phyloP scores from a whole-genome alignment of 2,329 filamentous ascomycete genomes.

The Alternaria arbusti region DNA sequence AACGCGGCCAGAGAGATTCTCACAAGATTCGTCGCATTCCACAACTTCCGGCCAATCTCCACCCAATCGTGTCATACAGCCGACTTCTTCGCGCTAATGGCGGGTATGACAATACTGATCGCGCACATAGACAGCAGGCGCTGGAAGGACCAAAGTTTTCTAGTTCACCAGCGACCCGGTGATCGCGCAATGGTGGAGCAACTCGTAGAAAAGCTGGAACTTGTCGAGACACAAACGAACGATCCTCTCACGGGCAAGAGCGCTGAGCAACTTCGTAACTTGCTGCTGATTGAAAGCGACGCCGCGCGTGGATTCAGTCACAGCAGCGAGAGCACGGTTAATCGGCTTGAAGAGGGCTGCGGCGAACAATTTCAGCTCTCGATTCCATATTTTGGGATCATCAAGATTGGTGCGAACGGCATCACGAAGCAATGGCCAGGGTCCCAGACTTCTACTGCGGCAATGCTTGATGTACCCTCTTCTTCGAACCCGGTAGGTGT shows the following conservation, averaged over 20 bases:
- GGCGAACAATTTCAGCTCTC: slow-evolving; percentile 5
- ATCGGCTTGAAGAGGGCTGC: not conserved
- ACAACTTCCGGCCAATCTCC: slow-evolving; percentile 7
- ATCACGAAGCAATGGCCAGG: not conserved
- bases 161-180: slow-evolving; percentile 19
- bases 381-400: slow-evolving; percentile 42
- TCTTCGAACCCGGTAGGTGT: not conserved
- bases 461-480: not conserved
- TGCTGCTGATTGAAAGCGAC: slow-evolving; percentile 25
- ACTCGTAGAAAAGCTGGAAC: slow-evolving; percentile 16
- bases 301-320: slow-evolving; percentile 3
- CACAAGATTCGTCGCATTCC: slow-evolving; percentile 17
- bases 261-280: slow-evolving; percentile 13
- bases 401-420: slow-evolving; percentile 37
- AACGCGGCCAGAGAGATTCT: slow-evolving; percentile 23
- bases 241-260: slow-evolving; percentile 19
- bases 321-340: not conserved
- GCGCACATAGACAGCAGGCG: slow-evolving; percentile 22
- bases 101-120: slow-evolving; percentile 22
- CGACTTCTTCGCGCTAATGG: slow-evolving; percentile 30
- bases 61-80: slow-evolving; percentile 16
- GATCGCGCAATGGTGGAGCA: slow-evolving; percentile 27
- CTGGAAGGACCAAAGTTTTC: not conserved
- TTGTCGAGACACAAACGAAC: not conserved
- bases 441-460: not conserved